A percentile compares a stretch with the other conserved stretches of the same genome.
These are phyloP conservation scores for Coprinopsis strossmayeri DNA, from an alignment of 768 basidiomycete species.

Conservation along the genomic window DNA sequence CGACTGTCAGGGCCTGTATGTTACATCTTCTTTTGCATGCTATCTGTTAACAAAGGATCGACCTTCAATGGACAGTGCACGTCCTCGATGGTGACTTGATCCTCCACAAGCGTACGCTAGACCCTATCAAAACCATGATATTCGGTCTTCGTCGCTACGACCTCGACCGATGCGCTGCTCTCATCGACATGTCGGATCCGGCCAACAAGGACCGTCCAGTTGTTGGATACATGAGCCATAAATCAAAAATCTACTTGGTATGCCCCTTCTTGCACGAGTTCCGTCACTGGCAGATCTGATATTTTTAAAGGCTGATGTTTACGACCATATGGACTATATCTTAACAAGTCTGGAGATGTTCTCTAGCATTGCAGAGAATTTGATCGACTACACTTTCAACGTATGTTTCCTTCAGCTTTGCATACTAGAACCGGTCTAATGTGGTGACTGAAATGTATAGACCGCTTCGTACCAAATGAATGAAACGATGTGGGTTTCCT, in stretches of 20 bases:
- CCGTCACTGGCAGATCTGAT: background rate
- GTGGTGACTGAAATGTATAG: constrained; percentile 23
- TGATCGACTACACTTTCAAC: constrained; percentile 73
- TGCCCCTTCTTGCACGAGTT: constrained; percentile 12
- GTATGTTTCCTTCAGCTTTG: constrained; percentile 27
- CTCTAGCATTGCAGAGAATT: constrained; percentile 59
- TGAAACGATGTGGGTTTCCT: constrained; percentile 51
- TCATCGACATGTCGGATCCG: constrained; percentile 39
- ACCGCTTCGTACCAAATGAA: constrained; percentile 74
- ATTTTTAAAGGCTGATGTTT: constrained; percentile 54
- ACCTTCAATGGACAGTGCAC: constrained; percentile 42
- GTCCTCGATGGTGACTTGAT: constrained; percentile 72
- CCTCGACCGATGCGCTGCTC: constrained; percentile 56
- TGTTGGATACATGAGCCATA: constrained; percentile 61
- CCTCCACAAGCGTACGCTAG: constrained; percentile 66
- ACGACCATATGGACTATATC: constrained; percentile 73
- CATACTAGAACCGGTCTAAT: constrained; percentile 1
- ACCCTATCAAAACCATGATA: constrained; percentile 63
- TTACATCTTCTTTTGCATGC: background rate
- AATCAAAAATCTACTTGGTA: constrained; percentile 63
- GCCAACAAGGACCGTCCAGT: constrained; percentile 31
- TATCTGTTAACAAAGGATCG: background rate
- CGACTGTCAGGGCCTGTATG: constrained; percentile 53
- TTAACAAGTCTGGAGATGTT: constrained; percentile 70
- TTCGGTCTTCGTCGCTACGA: constrained; percentile 68